A percentile compares a stretch with the other conserved stretches of the same genome.
Conservation (phyloP, 2,329 filamentous ascomycete genomes). For the Periconia macrospinosa region DNA sequence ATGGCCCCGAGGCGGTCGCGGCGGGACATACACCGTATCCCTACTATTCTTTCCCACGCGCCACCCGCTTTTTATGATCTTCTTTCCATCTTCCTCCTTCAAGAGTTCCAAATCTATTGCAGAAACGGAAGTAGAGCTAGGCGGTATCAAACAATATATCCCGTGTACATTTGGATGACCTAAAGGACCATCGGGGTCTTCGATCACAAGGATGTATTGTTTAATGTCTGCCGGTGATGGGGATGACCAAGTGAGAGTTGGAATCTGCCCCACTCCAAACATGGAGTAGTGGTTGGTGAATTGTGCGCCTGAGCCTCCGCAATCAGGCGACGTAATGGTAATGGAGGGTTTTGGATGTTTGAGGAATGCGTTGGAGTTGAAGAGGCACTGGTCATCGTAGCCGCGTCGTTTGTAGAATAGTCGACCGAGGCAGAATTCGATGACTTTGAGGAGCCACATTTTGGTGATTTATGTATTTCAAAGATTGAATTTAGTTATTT, state of each 20-base stretch:
- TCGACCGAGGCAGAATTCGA: constrained; percentile 5
- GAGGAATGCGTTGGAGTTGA: constrained; percentile 2
- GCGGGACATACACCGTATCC: constrained; percentile 49
- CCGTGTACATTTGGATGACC: constrained; percentile 5
- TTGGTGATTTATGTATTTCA: neutral
- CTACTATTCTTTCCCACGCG: constrained; percentile 49
- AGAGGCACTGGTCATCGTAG: constrained; percentile 5
- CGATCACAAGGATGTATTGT: constrained; percentile 1
- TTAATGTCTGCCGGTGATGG: neutral
- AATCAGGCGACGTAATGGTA: constrained; percentile 4
- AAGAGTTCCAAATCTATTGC: constrained; percentile 1
- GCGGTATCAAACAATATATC: constrained; percentile 3
- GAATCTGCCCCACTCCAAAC: constrained; percentile 4
- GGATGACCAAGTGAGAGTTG: constrained; percentile 1
- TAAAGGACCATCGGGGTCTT: constrained; percentile 7
- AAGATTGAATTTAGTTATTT: too few species aligned
- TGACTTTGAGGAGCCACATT: constrained; percentile 3
- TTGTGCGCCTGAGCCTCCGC: neutral
- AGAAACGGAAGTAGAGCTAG: neutral
- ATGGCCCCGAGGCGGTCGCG: constrained; percentile 53
- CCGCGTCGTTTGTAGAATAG: constrained; percentile 5
- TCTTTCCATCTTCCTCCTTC: constrained; percentile 1
- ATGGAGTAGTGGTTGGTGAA: neutral
- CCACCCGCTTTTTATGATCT: constrained; percentile 49
- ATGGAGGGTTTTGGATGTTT: neutral